Conservation (phyloP, 495 filamentous ascomycete species). For the Xylaria castorea region DNA sequence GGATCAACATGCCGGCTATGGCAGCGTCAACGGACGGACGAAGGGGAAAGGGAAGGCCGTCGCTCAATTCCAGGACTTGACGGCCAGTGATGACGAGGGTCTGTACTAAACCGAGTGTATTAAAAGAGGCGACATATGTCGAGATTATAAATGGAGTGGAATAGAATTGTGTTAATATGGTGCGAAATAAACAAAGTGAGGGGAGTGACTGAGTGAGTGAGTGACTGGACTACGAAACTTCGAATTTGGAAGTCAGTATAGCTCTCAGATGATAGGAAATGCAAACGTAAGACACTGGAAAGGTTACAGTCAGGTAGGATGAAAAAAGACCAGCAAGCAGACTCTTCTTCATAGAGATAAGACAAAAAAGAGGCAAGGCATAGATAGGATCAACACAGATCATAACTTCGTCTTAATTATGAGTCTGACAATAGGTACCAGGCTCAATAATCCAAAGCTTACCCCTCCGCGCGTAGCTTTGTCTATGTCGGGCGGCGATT, state of each 20-base stretch:
- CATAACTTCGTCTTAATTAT: neutral
- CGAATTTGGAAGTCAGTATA: neutral
- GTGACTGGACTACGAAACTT: neutral
- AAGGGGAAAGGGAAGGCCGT: slow-evolving; percentile 61
- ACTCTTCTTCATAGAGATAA: too few species aligned
- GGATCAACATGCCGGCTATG: slow-evolving; percentile 30
- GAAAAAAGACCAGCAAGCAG: neutral
- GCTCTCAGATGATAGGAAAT: neutral
- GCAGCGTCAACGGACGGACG: slow-evolving; percentile 35
- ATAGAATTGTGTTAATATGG: neutral
- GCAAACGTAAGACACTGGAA: neutral
- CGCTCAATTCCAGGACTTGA: slow-evolving; percentile 42
- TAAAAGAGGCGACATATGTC: neutral
- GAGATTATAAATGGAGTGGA: neutral
- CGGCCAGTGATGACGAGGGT: slow-evolving; percentile 44
- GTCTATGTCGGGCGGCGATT: neutral
- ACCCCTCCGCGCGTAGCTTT: neutral
- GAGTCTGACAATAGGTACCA: neutral
- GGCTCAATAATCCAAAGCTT: neutral
- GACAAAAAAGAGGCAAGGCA: neutral
- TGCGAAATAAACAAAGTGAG: neutral
- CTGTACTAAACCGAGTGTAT: slow-evolving; percentile 32
- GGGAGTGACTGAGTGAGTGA: too few species aligned
- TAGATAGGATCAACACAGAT: neutral
- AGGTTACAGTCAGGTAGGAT: neutral